phyloP scores from a whole-genome alignment of 2,329 filamentous ascomycete genomes.

The Graphilbum fragrans region DNA sequence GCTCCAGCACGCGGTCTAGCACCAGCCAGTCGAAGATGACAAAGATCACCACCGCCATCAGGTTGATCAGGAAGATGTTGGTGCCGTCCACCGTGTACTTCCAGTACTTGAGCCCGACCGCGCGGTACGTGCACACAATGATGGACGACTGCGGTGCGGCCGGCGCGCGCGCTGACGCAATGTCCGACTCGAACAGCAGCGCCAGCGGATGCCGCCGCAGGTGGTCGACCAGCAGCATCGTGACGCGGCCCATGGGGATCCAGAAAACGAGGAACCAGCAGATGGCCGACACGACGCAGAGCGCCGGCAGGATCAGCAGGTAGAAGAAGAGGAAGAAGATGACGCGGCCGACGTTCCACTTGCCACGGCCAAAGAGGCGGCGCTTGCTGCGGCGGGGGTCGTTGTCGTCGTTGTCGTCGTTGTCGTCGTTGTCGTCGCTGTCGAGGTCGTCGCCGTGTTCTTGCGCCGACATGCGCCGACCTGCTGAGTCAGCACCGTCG shows the following conservation, averaged over 20 bases:
- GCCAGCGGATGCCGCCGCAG: conserved; percentile 85
- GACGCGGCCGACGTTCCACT: conserved; percentile 91
- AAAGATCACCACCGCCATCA: conserved; percentile 87
- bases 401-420: conserved; percentile 3
- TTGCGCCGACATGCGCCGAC: neutral
- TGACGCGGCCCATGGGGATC: conserved; percentile 97
- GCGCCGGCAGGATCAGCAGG: conserved; percentile 72
- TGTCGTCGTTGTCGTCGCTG: conserved; percentile 1
- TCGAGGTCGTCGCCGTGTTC: too few relatives aligned
- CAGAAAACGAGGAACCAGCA: conserved; percentile 97
- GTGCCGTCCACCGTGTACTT: conserved; percentile 98
- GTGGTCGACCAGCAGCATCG: conserved; percentile 79
- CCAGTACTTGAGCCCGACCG: conserved; percentile 92
- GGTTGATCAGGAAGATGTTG: conserved; percentile 97
- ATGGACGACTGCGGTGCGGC: conserved; percentile 72
- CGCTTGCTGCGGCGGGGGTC: conserved; percentile 49
- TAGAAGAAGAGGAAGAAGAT: conserved; percentile 97
- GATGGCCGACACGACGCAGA: conserved; percentile 73
- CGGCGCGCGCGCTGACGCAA: conserved; percentile 56
- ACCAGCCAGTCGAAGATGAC: conserved; percentile 89
- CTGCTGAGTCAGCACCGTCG: too few relatives aligned
- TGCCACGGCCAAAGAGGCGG: conserved; percentile 81
- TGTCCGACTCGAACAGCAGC: conserved; percentile 83
- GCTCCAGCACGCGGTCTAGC: conserved; percentile 53
- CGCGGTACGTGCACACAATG: conserved; percentile 90